Percentiles rank a stretch among this genome's conserved stretches.
These are phyloP conservation scores for Pleurotus tuber-regium DNA, from an alignment of 768 basidiomycete species.

Conservation along the genomic window DNA sequence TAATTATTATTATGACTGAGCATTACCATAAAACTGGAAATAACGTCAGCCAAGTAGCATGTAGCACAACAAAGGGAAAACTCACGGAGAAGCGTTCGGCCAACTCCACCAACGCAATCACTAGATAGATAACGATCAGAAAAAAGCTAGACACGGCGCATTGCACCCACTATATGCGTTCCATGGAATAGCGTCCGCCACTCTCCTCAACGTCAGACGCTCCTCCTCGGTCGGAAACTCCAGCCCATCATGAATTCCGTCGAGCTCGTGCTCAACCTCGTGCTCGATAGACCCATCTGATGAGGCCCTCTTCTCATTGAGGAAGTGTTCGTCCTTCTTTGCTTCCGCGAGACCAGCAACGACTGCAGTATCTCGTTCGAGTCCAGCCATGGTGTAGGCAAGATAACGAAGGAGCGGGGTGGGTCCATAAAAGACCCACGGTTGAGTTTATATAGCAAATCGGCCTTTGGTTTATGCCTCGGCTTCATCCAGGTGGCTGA, in stretches of 20 bases:
- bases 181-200: conserved; percentile 61
- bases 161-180: conserved; percentile 44
- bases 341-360: conserved; percentile 9
- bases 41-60: background rate
- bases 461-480: background rate
- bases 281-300: background rate
- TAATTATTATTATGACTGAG: background rate
- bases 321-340: conserved; percentile 2
- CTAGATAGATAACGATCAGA: conserved; percentile 16
- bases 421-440: background rate
- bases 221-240: conserved; percentile 68
- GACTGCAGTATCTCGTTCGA: conserved; percentile 13
- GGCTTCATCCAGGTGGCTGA: background rate
- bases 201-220: conserved; percentile 51
- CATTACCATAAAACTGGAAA: conserved; percentile 36
- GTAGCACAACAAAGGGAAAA: background rate
- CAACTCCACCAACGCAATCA: conserved; percentile 65
- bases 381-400: conserved; percentile 13
- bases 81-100: conserved; percentile 73
- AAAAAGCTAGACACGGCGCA: background rate
- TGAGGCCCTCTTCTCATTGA: conserved; percentile 8
- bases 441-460: background rate
- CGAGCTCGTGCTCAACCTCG: conserved; percentile 13
- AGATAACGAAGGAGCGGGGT: background rate
- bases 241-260: conserved; percentile 47